Percentiles rank a stretch among this genome's conserved stretches.
Evolutionary conservation across 345 rosid species (phyloP).

Genomic region (Carallia brachiata): DNA sequence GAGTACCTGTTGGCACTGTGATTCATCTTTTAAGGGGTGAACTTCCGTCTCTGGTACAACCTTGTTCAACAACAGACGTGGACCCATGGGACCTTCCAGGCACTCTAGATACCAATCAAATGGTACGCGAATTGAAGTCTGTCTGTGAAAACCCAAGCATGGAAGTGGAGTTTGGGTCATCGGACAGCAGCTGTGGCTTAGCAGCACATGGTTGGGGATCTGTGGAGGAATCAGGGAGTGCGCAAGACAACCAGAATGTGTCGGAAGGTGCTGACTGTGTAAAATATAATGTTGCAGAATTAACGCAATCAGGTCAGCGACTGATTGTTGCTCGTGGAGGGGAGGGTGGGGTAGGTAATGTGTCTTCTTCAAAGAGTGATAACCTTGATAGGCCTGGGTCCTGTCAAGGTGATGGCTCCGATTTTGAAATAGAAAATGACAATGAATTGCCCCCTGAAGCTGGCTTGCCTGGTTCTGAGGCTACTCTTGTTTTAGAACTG

Average conservation of each 20-base stretch:
- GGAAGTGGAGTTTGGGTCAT: conserved; percentile 27
- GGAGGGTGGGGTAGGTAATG: conserved; percentile 80
- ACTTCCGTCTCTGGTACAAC: conserved; percentile 47
- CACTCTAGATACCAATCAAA: conserved; percentile 41
- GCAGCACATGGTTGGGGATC: conserved; percentile 14
- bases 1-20: conserved; percentile 85
- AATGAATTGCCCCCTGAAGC: conserved; percentile 35
- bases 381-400: conserved; percentile 24
- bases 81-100: conserved; percentile 99
- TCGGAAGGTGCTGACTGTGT: conserved; percentile 35
- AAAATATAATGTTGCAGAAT: conserved; percentile 64
- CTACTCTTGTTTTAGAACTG: conserved; percentile 66
- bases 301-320: conserved; percentile 68
- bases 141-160: conserved; percentile 11
- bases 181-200: not conserved
- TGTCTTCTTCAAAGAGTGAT: conserved; percentile 39
- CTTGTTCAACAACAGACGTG: conserved; percentile 35
- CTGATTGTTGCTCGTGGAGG: conserved; percentile 75
- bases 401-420: conserved; percentile 18
- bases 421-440: conserved; percentile 25
- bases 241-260: conserved; percentile 23
- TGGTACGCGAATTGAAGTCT: conserved; percentile 23
- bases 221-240: conserved; percentile 12
- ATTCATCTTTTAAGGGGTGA: conserved; percentile 86
- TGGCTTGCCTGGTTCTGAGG: conserved; percentile 67